Conservation (phyloP, 805 yeast genomes). For the Lachancea dasiensis region DNA sequence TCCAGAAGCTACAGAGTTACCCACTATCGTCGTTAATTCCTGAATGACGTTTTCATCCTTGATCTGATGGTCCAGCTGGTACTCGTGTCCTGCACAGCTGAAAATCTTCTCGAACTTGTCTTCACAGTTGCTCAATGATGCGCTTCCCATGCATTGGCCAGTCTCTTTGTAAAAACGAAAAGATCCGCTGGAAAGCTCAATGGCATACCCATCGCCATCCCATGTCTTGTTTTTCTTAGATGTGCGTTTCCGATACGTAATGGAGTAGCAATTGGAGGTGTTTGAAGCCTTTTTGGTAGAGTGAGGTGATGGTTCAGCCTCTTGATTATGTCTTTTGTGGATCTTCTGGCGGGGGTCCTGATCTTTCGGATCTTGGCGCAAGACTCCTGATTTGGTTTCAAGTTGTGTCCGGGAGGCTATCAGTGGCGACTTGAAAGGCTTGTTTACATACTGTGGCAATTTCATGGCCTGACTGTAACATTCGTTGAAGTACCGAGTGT, state of each 20-base stretch:
- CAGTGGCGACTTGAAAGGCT: slow-evolving; percentile 46
- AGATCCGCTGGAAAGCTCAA: slow-evolving; percentile 24
- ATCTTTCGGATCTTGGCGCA: too few relatives aligned
- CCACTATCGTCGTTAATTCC: not conserved
- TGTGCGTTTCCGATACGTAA: slow-evolving; percentile 67
- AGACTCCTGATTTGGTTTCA: not conserved
- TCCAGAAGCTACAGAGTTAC: not conserved
- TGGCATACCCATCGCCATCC: slow-evolving; percentile 83
- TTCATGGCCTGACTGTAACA: too few relatives aligned
- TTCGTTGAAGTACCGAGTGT: too few relatives aligned
- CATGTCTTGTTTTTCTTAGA: slow-evolving; percentile 82
- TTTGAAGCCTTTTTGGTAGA: slow-evolving; percentile 4
- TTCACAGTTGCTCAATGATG: slow-evolving; percentile 13
- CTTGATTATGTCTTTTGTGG: not conserved
- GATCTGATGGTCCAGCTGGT: slow-evolving; percentile 51
- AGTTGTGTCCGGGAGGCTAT: not conserved
- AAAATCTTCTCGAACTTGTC: slow-evolving; percentile 38
- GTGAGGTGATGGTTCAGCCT: not conserved
- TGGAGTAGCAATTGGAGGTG: slow-evolving; percentile 23
- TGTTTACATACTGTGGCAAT: slow-evolving; percentile 33
- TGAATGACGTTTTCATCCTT: not conserved
- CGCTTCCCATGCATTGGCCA: slow-evolving; percentile 29
- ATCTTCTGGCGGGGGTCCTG: not conserved
- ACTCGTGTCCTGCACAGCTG: slow-evolving; percentile 52
- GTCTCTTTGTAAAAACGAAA: slow-evolving; percentile 24